Evolutionary conservation across 2,329 filamentous ascomycete genomes (phyloP), one percentile per base, ranked within the genome.

Genomic region (Botrytis elliptica): DNA sequence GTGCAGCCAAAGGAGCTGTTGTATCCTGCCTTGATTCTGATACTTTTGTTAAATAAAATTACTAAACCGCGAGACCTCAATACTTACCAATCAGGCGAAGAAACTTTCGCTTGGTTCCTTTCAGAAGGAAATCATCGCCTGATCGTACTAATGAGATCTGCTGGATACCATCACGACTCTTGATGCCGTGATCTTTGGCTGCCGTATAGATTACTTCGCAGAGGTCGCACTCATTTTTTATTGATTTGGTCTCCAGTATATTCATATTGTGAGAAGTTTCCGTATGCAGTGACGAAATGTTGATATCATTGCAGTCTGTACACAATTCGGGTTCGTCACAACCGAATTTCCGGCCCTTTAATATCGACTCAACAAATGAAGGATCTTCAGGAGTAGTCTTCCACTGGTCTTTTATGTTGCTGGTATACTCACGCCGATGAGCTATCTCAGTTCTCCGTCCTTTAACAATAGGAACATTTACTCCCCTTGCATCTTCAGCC

Each of bases 71-170:
- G 22, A 55, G 25, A 36, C 16, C 1, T 40, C 22, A n/a, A 38
- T 52, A 16, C 65, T 38, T 67, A 67, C 65, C 14, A 55, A 67
- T 40, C 12, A 67, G 33, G 22, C 65, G 65, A 18, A 55, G 44
- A 67, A 52, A 29, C 14, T 52, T 67, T 5, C 20, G 14, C 2
- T 40, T 20, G 12, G 33, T 67, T 52, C 38, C 46, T 29, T 67
- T 20, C 46, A 67, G n/a, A 16, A 67, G 8, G 1, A 40, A 67
- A n/a, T 40, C 25, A 0, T 52, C 36, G 22, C 9, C 65, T 8
- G 25, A 52, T 67, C 14, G 12, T 29, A 40, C 38, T 25, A 67
- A 10, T n/a, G 44, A 67, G 44, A 55, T 64, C 18, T 33, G 14
- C 9, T 44, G n/a, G 16, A 44, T 67, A 6, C 38, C 60, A 59